Conservation (phyloP, 331 rosid genomes). For the Quercus lobata region DNA sequence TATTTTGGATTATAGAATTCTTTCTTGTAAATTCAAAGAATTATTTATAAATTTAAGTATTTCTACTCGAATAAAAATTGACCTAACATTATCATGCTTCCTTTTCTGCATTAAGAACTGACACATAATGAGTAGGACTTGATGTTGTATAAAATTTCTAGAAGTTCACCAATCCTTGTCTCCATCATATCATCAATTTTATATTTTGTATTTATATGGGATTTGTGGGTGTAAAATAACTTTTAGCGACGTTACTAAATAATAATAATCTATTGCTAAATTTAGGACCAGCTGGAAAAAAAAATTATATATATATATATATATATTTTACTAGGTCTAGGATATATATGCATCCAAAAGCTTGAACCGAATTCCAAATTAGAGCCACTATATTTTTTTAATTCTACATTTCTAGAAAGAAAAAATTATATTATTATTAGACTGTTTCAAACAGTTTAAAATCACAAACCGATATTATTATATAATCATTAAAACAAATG, state of each 20-base stretch:
- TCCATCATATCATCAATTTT: not conserved
- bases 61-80: too few relatives aligned
- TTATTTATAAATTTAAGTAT: too few relatives aligned
- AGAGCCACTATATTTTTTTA: not conserved
- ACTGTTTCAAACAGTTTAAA: not conserved
- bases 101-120: too few relatives aligned
- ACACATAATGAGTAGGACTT: too few relatives aligned
- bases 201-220: not conserved
- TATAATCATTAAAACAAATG: not conserved
- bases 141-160: not conserved
- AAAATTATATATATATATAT: too few relatives aligned
- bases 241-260: not conserved
- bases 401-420: not conserved
- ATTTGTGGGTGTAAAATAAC: not conserved
- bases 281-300: not conserved
- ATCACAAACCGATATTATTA: not conserved
- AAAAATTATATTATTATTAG: not conserved
- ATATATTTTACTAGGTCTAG: not conserved
- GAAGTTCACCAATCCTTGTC: not conserved
- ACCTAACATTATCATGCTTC: too few relatives aligned
- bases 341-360: not conserved
- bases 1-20: too few relatives aligned
- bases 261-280: not conserved
- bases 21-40: too few relatives aligned
- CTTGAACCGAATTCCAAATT: not conserved